These are phyloP conservation scores for Aspergillus ellipticus DNA, from an alignment of 495 filamentous ascomycete genomes.

Conservation along the genomic window DNA sequence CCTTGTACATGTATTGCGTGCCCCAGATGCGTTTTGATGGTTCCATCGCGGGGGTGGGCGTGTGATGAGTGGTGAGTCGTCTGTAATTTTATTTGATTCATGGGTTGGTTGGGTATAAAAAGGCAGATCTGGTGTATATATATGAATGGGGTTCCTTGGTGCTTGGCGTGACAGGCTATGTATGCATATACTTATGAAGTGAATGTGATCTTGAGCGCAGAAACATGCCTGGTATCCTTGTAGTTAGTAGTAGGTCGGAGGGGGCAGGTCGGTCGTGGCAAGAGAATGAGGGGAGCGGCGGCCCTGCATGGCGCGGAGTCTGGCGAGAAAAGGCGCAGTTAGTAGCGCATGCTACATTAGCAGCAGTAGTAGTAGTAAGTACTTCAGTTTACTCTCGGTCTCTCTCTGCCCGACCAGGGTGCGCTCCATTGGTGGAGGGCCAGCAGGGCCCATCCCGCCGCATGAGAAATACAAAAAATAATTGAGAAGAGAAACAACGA, in stretches of 20 bases:
- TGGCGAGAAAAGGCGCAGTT: background rate
- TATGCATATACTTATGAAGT: background rate
- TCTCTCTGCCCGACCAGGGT: background rate
- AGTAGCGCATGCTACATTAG: background rate
- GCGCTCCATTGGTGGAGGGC: background rate
- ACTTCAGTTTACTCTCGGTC: background rate
- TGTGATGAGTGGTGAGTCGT: no score
- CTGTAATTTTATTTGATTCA: background rate
- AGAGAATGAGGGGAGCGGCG: background rate
- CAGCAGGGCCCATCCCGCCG: background rate
- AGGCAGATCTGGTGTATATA: background rate
- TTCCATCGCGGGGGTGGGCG: background rate
- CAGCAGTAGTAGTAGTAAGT: background rate
- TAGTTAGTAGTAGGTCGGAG: no score
- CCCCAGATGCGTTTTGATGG: background rate
- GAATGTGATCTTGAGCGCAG: background rate
- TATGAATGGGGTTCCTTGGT: background rate
- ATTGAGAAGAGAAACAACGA: background rate
- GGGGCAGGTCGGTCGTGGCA: background rate
- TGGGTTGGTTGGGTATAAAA: background rate
- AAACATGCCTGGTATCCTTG: no score
- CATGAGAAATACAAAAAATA: no score
- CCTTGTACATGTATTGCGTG: background rate
- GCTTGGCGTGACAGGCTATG: background rate
- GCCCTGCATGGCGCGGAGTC: background rate